A percentile compares a stretch with the other conserved stretches of the same genome.
phyloP scores from a whole-genome alignment of 1,284 basidiomycete species.

The Cryptococcus sp. region DNA sequence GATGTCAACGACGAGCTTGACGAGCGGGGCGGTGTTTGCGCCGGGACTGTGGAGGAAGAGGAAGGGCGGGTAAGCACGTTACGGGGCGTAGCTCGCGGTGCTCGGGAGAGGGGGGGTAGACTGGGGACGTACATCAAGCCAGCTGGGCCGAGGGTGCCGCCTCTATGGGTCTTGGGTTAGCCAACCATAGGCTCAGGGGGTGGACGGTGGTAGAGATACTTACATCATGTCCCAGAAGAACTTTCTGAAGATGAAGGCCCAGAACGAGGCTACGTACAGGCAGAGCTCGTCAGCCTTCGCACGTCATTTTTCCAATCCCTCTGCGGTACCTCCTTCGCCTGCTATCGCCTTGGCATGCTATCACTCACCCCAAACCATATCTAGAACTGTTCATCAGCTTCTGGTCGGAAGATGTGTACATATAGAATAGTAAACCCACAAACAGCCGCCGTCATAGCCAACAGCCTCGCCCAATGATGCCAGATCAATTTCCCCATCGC shows the following conservation, averaged over 20 bases:
- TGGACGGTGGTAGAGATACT: slow-evolving; percentile 42
- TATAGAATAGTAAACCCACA: slow-evolving; percentile 58
- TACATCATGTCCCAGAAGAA: slow-evolving; percentile 86
- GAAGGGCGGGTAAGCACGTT: background rate
- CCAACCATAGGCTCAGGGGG: background rate
- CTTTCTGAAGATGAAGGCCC: slow-evolving; percentile 75
- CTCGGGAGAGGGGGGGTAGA: background rate
- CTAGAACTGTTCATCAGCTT: slow-evolving; percentile 14
- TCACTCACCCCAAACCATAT: slow-evolving; percentile 29
- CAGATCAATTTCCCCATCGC: slow-evolving; percentile 76
- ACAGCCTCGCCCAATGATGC: slow-evolving; percentile 71
- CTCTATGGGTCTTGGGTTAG: slow-evolving; percentile 7
- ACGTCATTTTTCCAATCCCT: no score
- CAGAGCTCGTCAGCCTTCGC: background rate
- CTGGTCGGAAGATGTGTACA: background rate
- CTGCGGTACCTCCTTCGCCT: no score
- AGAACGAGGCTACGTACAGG: slow-evolving; percentile 58
- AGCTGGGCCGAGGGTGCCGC: slow-evolving; percentile 25
- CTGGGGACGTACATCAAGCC: slow-evolving; percentile 22
- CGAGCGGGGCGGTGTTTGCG: slow-evolving; percentile 61
- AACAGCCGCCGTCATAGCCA: slow-evolving; percentile 65
- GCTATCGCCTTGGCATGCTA: background rate
- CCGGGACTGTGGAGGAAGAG: slow-evolving; percentile 54
- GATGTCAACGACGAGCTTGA: slow-evolving; percentile 66
- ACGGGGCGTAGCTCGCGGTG: no score